Conservation (phyloP, 2,329 filamentous ascomycete genomes). For the Fusarium sp. region DNA sequence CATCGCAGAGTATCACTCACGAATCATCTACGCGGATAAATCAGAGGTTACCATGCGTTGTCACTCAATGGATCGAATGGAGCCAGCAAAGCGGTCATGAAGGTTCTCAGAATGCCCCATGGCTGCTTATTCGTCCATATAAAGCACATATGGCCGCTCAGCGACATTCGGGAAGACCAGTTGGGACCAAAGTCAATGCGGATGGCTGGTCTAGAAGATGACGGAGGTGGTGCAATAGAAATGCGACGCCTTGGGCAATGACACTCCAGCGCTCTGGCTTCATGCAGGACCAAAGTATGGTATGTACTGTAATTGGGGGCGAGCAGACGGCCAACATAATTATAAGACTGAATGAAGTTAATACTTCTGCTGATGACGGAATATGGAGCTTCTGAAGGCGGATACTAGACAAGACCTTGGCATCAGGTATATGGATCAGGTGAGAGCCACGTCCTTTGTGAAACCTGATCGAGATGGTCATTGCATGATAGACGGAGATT, state of each 20-base stretch:
- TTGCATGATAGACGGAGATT: conserved; percentile 24
- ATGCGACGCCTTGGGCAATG: conserved; percentile 21
- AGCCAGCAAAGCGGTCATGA: conserved; percentile 40
- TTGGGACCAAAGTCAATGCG: conserved; percentile 28
- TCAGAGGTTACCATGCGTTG: conserved; percentile 22
- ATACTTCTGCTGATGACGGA: conserved; percentile 25
- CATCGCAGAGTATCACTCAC: conserved; percentile 14
- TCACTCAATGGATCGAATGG: conserved; percentile 29
- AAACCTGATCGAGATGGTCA: conserved; percentile 36
- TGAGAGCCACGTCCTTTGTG: conserved; percentile 37
- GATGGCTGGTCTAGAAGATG: conserved; percentile 35
- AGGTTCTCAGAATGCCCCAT: conserved; percentile 16
- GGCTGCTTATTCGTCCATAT: conserved; percentile 23
- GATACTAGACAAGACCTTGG: conserved; percentile 18
- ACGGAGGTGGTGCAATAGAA: conserved; percentile 28
- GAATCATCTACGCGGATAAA: conserved; percentile 20
- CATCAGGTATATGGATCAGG: conserved; percentile 32
- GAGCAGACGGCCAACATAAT: conserved; percentile 29
- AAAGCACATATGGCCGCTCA: conserved; percentile 24
- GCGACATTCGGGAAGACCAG: conserved; percentile 29
- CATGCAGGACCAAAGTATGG: conserved; percentile 33
- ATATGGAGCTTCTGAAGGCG: conserved; percentile 10
- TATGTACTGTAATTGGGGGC: conserved; percentile 19
- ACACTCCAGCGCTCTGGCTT: conserved; percentile 32
- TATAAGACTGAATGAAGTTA: conserved; percentile 20